These are phyloP conservation scores for Colletotrichum melonis DNA, from an alignment of 2,329 filamentous ascomycete species.

Conservation along the genomic window DNA sequence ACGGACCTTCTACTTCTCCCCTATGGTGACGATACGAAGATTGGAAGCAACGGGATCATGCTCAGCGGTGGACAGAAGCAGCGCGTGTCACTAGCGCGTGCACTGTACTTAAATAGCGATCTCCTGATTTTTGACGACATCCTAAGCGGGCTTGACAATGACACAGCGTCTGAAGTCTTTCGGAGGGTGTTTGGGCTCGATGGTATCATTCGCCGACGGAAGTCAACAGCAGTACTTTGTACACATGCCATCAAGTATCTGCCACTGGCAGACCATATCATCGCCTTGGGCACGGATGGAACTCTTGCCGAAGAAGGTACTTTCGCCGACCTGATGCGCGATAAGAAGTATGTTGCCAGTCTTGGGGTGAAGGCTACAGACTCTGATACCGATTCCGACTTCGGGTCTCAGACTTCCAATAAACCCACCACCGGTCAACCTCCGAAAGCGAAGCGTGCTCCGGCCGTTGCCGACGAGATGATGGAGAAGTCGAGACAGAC, in stretches of 20 bases:
- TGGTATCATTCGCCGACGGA: constrained; percentile 39
- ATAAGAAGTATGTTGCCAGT: constrained; percentile 46
- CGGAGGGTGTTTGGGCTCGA: constrained; percentile 44
- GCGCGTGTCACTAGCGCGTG: constrained; percentile 41
- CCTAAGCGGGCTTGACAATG: constrained; percentile 46
- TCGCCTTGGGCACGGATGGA: constrained; percentile 56
- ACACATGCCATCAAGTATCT: constrained; percentile 47
- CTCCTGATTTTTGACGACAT: constrained; percentile 48
- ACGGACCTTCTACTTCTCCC: constrained; percentile 41
- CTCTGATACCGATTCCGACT: constrained; percentile 31
- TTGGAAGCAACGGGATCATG: constrained; percentile 47
- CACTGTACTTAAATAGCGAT: constrained; percentile 38
- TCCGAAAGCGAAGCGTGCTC: constrained; percentile 12
- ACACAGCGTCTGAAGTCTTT: constrained; percentile 50
- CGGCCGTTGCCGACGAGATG: background rate
- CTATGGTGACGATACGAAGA: constrained; percentile 43
- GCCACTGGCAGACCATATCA: constrained; percentile 56
- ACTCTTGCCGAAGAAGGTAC: constrained; percentile 53
- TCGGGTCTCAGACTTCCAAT: background rate
- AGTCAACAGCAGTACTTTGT: constrained; percentile 36
- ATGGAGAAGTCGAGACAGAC: constrained; percentile 33
- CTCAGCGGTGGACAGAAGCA: constrained; percentile 49
- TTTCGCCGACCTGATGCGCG: constrained; percentile 46
- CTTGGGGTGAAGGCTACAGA: constrained; percentile 40
- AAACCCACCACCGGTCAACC: background rate